Conservation (phyloP, 176 grass and related monocot genomes). For the Microstegium vimineum region DNA sequence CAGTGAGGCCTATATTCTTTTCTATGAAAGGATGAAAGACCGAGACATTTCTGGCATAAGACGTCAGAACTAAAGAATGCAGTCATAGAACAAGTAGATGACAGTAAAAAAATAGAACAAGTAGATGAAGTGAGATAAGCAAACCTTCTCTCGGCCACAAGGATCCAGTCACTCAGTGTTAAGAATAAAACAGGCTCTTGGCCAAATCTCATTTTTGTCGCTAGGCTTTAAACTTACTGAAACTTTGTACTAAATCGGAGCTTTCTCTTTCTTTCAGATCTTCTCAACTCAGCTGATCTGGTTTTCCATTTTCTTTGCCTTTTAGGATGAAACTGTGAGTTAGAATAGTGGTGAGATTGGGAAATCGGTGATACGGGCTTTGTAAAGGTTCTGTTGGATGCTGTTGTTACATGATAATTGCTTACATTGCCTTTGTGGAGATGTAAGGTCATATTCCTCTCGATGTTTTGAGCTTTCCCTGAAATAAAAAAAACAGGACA, state of each 20-base stretch:
- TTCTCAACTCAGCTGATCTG: not conserved
- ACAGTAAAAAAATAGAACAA: too few species aligned
- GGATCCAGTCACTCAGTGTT: not conserved
- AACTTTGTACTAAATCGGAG: not conserved
- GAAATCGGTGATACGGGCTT: not conserved
- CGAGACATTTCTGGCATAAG: slow-evolving; percentile 3
- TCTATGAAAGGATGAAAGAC: slow-evolving; percentile 62
- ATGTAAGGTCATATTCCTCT: not conserved
- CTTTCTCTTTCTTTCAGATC: not conserved
- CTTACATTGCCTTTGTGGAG: not conserved
- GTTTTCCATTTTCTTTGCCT: not conserved
- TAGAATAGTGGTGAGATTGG: not conserved
- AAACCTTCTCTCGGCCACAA: not conserved
- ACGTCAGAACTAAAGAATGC: not conserved
- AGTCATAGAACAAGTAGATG: not conserved
- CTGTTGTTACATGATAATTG: not conserved
- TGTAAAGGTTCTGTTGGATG: not conserved
- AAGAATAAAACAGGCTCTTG: not conserved
- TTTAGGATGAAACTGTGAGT: not conserved
- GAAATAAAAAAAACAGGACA: not conserved
- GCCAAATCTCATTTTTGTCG: not conserved
- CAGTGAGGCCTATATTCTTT: slow-evolving; percentile 62
- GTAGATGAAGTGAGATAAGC: slow-evolving; percentile 6
- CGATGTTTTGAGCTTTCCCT: not conserved
- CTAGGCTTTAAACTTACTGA: not conserved